A percentile compares a stretch with the other conserved stretches of the same genome.
These are phyloP conservation scores for Pseudocohnilembus persalinus DNA, from an alignment of 169 alveolate species.

Conservation along the genomic window DNA sequence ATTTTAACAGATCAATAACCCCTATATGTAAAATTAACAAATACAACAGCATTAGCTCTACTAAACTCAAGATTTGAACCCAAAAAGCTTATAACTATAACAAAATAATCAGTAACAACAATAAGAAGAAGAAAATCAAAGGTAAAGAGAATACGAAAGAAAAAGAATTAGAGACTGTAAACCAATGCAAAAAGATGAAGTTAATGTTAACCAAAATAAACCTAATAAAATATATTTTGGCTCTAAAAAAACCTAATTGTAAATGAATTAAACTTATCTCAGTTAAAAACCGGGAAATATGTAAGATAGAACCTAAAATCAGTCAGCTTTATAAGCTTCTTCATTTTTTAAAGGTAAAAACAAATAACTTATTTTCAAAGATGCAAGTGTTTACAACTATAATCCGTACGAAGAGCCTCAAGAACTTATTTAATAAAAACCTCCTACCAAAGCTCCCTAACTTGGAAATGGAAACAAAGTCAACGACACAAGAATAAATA, in stretches of 20 bases:
- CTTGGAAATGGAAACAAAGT: too few relatives aligned
- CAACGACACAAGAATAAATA: too few relatives aligned
- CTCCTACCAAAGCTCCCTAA: too few relatives aligned
- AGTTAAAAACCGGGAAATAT: background rate
- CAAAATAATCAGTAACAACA: background rate
- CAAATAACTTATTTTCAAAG: background rate
- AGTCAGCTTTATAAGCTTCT: background rate
- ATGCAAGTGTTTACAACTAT: background rate
- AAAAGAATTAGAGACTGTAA: background rate
- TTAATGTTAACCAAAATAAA: too few relatives aligned
- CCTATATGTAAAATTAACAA: background rate
- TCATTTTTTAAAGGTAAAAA: background rate
- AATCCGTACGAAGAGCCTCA: background rate
- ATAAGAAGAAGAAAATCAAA: background rate
- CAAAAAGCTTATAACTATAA: too few relatives aligned
- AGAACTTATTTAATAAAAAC: too few relatives aligned
- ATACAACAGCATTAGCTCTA: background rate
- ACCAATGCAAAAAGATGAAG: background rate
- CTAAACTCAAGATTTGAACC: too few relatives aligned
- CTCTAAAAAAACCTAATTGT: background rate
- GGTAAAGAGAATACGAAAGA: background rate
- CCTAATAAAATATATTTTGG: background rate
- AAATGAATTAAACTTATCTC: background rate
- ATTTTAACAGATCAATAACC: too few relatives aligned
- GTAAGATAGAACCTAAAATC: background rate